phyloP scores from a whole-genome alignment of 1,284 basidiomycete species.

The Ceratobasidium sp. region DNA sequence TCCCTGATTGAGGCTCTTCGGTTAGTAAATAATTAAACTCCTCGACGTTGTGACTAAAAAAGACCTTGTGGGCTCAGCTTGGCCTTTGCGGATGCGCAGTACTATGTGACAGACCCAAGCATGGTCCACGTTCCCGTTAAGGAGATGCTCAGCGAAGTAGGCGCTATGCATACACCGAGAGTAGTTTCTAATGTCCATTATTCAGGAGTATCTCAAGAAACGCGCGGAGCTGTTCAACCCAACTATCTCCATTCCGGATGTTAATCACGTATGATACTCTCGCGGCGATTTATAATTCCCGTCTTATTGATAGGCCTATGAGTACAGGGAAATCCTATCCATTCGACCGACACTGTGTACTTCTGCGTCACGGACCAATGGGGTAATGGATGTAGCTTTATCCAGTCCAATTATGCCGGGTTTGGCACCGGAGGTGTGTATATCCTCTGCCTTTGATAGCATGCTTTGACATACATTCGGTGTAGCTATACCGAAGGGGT shows the following conservation, averaged over 20 bases:
- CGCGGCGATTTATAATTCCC: background rate
- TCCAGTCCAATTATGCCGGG: conserved; percentile 90
- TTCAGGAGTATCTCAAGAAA: conserved; percentile 79
- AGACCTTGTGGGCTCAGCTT: conserved; percentile 37
- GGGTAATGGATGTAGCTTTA: conserved; percentile 95
- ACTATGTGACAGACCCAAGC: conserved; percentile 90
- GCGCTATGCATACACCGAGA: background rate
- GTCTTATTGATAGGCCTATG: conserved; percentile 39
- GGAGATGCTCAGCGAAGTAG: conserved; percentile 81
- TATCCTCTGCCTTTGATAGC: background rate
- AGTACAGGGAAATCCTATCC: conserved; percentile 75
- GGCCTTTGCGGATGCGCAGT: conserved; percentile 72
- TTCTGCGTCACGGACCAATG: conserved; percentile 88
- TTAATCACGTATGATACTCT: conserved; percentile 68
- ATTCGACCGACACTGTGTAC: conserved; percentile 93
- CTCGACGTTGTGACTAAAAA: background rate
- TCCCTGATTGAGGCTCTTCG: conserved; percentile 84
- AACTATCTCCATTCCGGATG: conserved; percentile 67
- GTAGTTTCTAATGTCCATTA: background rate
- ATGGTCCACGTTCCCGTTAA: conserved; percentile 77
- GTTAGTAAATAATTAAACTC: conserved; percentile 56
- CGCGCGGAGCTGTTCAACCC: conserved; percentile 87
- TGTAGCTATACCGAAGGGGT: conserved; percentile 85
- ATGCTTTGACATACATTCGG: background rate
- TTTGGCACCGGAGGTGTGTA: conserved; percentile 78